These are phyloP conservation scores for Sordariomycetes sp. DNA, from an alignment of 2,329 filamentous ascomycete genomes.

Conservation along the genomic window DNA sequence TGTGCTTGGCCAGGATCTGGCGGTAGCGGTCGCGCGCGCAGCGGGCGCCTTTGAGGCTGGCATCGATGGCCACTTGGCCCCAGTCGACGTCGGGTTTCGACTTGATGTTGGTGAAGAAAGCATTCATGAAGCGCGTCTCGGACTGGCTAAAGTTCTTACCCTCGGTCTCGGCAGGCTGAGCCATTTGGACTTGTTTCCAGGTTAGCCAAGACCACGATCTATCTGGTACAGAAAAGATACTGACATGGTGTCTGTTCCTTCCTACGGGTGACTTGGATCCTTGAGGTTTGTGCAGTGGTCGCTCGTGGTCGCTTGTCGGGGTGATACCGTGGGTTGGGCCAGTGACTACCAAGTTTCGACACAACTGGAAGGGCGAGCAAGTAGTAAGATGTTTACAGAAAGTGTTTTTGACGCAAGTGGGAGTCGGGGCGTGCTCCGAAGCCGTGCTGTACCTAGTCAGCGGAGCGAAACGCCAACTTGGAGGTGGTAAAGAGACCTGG, in stretches of 20 bases:
- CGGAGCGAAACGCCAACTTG: not conserved
- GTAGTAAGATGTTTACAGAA: no score
- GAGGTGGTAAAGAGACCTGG: no score
- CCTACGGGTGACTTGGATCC: not conserved
- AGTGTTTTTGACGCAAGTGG: no score
- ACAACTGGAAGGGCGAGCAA: no score
- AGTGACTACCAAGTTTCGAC: no score
- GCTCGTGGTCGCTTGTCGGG: not conserved
- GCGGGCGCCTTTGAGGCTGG: constrained; percentile 24
- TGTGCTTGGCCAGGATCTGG: constrained; percentile 23
- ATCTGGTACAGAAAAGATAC: not conserved
- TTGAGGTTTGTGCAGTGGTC: not conserved
- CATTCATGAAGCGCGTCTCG: constrained; percentile 14
- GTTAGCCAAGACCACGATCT: not conserved
- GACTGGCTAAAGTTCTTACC: constrained; percentile 14
- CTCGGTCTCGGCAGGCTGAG: not conserved
- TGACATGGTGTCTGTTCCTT: not conserved
- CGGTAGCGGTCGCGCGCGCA: constrained; percentile 27
- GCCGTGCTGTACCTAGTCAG: not conserved
- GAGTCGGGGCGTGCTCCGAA: no score
- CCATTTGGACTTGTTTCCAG: not conserved
- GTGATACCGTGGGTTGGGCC: no score
- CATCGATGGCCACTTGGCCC: constrained; percentile 19
- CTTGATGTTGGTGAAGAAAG: constrained; percentile 25
- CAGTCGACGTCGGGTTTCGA: constrained; percentile 26